A percentile compares a stretch with the other conserved stretches of the same genome.
Conservation (phyloP, 352 stramenopile species). For the Pythium rhizo-oryzae region DNA sequence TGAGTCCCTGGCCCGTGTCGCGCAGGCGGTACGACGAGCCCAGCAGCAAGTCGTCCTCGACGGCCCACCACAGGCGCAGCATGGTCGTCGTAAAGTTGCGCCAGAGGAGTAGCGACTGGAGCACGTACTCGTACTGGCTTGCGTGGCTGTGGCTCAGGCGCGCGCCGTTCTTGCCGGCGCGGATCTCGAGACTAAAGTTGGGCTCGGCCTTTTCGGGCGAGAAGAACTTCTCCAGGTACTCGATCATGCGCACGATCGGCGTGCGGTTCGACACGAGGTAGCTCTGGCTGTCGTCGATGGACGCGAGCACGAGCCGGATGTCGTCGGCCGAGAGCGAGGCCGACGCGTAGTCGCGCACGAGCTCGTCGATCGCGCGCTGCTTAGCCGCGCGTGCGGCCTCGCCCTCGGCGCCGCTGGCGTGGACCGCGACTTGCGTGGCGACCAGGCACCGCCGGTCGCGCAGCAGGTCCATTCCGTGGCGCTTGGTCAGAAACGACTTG, state of each 20-base stretch:
- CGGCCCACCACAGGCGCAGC: slow-evolving; percentile 96
- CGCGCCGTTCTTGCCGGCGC: slow-evolving; percentile 85
- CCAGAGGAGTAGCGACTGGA: slow-evolving; percentile 97
- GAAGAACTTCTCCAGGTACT: slow-evolving; percentile 89
- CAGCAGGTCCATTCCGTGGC: slow-evolving; percentile 80
- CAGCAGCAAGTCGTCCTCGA: slow-evolving; percentile 93
- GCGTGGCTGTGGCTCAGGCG: slow-evolving; percentile 94
- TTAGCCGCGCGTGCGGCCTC: slow-evolving; percentile 92
- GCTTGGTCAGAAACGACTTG: slow-evolving; percentile 47
- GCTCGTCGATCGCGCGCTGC: slow-evolving; percentile 84
- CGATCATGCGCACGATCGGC: slow-evolving; percentile 95
- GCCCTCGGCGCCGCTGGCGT: slow-evolving; percentile 76
- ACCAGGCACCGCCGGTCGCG: slow-evolving; percentile 79
- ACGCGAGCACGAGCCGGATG: slow-evolving; percentile 95
- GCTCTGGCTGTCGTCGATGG: slow-evolving; percentile 96
- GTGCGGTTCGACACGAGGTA: slow-evolving; percentile 98
- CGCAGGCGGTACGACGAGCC: slow-evolving; percentile 86
- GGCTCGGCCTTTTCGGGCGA: slow-evolving; percentile 53
- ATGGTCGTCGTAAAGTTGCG: slow-evolving; percentile 96
- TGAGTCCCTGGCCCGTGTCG: slow-evolving; percentile 95
- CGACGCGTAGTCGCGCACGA: slow-evolving; percentile 23
- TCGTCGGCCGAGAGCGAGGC: slow-evolving; percentile 78
- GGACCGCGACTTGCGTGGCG: slow-evolving; percentile 83
- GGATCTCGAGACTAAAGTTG: slow-evolving; percentile 66
- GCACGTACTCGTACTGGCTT: slow-evolving; percentile 96